Base-by-base conservation (phyloP, 2,329 filamentous ascomycete genomes). In the Chaetoscypha palmicola region DNA sequence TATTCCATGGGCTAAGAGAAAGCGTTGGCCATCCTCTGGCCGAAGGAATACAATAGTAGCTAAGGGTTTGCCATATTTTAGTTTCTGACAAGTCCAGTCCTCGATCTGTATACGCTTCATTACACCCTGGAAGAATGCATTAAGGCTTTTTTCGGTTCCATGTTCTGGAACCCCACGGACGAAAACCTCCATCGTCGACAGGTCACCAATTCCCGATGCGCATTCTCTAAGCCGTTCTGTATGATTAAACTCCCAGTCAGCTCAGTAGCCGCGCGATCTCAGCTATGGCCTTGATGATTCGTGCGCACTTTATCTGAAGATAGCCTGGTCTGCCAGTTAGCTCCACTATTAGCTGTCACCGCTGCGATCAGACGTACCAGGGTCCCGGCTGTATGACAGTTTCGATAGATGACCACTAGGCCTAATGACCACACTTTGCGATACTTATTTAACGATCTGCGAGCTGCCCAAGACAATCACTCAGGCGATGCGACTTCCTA, bases 21-120 rank as follows among this genome's bases (percentile, higher is more conserved):
- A 40, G 7, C 10, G 14, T 3, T 11, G 7, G 7, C 38, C 24
- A 11, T 40, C 26, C n/a, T 4, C 16, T 19, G 31, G 17, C 40
- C 65, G 59, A 1, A 68, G 62, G 14, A 75, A 62, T 0, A 70
- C 71, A 26, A 76, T 49, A 10, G 60, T 62, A 1, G 67, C 73
- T 48, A 63, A 64, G 8, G 53, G 44, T 42, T 66, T 70, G 24
- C 55, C 56, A n/a, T 46, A 55, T n/a, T n/a, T n/a, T n/a, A n/a
- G n/a, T 49, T 73, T 73, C 31, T 68, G 62, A 34, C 66, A 66
- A 26, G 68, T 58, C 50, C 62, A 74, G 17, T 61, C 56, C 8
- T 62, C 38, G 43, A 74, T 66, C 5, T 56, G 57, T 9, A 68
- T 63, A 2, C 55, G 43, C 9, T 43, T 48, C 10, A 76, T 57